A percentile compares a stretch with the other conserved stretches of the same genome.
phyloP scores from a whole-genome alignment of 352 stramenopile species.

The Phytopythium mirpurense region DNA sequence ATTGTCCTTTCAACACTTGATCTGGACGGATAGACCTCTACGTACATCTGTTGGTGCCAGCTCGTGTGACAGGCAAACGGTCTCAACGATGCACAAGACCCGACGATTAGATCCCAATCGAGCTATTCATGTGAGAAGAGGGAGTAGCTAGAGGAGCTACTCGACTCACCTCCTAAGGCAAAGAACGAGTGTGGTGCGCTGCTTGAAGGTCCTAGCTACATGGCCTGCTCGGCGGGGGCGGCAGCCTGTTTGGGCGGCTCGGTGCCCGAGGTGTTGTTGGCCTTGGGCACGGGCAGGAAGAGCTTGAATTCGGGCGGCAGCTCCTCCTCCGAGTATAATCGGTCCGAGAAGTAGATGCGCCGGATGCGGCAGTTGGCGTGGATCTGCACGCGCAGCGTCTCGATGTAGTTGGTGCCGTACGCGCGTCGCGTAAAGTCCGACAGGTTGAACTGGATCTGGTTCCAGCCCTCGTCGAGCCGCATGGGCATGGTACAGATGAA shows the following conservation, averaged over 20 bases:
- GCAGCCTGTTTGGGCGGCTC: constrained; percentile 39
- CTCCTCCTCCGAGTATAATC: constrained; percentile 96
- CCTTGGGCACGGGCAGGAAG: constrained; percentile 93
- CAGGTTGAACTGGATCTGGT: constrained; percentile 99
- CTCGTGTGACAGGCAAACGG: too few relatives aligned
- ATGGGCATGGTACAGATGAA: constrained; percentile 99
- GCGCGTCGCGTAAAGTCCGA: constrained; percentile 95
- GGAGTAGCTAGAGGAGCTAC: background rate
- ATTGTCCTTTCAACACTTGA: too few relatives aligned
- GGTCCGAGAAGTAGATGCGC: constrained; percentile 97
- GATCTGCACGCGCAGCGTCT: constrained; percentile 96
- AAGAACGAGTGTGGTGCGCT: background rate
- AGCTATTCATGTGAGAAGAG: too few relatives aligned
- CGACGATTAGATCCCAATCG: too few relatives aligned
- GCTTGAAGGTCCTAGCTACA: constrained; percentile 21
- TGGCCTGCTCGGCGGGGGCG: constrained; percentile 28
- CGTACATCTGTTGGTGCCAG: too few relatives aligned
- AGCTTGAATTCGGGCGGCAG: constrained; percentile 97
- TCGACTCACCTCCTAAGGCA: too few relatives aligned
- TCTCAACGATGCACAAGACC: too few relatives aligned
- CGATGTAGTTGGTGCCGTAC: constrained; percentile 98
- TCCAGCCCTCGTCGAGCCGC: constrained; percentile 97
- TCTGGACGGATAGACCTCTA: too few relatives aligned
- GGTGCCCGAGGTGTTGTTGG: constrained; percentile 37
- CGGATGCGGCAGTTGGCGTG: constrained; percentile 97